Percentiles rank a stretch among this genome's conserved stretches.
phyloP scores from a whole-genome alignment of 73 alveolate genomes.

The Tetrahymena elliotti region DNA sequence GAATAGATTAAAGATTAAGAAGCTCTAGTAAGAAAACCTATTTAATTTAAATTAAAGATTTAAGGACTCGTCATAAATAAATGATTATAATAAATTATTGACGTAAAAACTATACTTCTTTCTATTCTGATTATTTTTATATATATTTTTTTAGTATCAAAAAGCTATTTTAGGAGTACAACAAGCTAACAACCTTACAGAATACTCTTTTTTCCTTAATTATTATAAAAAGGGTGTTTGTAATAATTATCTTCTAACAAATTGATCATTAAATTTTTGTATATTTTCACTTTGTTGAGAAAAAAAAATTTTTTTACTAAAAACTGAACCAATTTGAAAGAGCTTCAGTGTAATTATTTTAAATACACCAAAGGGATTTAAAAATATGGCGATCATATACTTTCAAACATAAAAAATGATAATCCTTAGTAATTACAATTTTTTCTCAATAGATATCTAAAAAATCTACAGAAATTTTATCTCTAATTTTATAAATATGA shows the following conservation, averaged over 20 bases:
- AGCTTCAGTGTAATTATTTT: no score
- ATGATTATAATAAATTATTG: not conserved
- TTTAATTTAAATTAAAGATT: not conserved
- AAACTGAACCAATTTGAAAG: no score
- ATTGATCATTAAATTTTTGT: not conserved
- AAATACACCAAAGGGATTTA: no score
- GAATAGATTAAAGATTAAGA: not conserved
- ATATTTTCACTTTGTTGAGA: no score
- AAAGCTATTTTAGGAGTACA: not conserved
- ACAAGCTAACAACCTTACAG: not conserved
- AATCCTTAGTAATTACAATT: not conserved
- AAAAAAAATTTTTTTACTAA: no score
- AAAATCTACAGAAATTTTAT: no score
- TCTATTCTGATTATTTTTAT: not conserved
- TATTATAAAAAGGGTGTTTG: not conserved
- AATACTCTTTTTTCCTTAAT: not conserved
- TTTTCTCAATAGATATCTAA: not conserved
- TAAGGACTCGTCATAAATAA: not conserved
- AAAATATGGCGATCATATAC: no score
- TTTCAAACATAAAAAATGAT: not conserved
- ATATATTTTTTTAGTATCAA: not conserved
- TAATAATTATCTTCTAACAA: not conserved
- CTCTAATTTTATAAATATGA: no score
- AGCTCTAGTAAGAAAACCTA: not conserved
- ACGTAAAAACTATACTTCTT: not conserved